These are phyloP conservation scores for Avicennia marina DNA, from an alignment of 257 asterid genomes.

Conservation along the genomic window DNA sequence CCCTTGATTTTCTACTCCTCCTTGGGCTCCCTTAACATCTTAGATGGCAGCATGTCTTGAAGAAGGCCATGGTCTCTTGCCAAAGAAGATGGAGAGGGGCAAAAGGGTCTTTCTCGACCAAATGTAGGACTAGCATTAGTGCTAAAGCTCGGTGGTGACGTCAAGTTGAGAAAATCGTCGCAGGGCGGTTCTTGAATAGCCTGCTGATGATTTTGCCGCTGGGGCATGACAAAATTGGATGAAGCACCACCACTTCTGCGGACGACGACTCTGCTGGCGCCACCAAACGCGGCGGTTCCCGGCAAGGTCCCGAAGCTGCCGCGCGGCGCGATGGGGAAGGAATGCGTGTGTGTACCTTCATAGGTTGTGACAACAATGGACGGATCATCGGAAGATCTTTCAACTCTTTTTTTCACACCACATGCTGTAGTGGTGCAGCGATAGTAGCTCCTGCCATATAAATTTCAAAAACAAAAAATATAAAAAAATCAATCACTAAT, in stretches of 20 bases:
- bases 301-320: slow-evolving; percentile 45
- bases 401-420: slow-evolving; percentile 91
- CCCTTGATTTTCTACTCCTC: slow-evolving; percentile 34
- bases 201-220: slow-evolving; percentile 15
- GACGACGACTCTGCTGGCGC: slow-evolving; percentile 11
- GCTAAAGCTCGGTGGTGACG: slow-evolving; percentile 24
- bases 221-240: slow-evolving; percentile 25
- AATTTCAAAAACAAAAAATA: no score
- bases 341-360: slow-evolving; percentile 84
- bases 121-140: slow-evolving; percentile 7
- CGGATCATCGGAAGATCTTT: slow-evolving; percentile 73
- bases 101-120: slow-evolving; percentile 37
- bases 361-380: slow-evolving; percentile 80
- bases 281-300: neutral
- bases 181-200: slow-evolving; percentile 22
- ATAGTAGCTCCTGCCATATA: slow-evolving; percentile 97
- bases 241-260: slow-evolving; percentile 15
- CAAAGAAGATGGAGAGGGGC: slow-evolving; percentile 24
- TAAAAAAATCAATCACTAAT: no score
- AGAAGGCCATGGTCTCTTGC: slow-evolving; percentile 72
- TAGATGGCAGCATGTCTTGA: slow-evolving; percentile 71
- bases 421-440: slow-evolving; percentile 85
- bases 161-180: slow-evolving; percentile 33
- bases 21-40: slow-evolving; percentile 36
- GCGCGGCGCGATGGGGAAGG: slow-evolving; percentile 39